phyloP scores from a whole-genome alignment of 169 alveolate species.

The Babesia bovis region DNA sequence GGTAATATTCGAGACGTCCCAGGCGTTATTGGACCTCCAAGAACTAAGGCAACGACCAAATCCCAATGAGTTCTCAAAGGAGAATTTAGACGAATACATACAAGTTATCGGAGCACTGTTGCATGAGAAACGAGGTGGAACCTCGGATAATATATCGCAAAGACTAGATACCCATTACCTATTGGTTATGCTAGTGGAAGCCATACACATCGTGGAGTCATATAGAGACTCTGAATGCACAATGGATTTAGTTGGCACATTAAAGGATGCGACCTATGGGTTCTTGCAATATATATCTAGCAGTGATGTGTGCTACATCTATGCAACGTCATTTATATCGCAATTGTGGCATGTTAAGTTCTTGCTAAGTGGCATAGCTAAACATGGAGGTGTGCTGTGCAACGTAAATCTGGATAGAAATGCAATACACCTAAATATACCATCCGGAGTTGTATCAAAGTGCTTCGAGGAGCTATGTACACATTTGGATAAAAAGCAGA shows the following conservation, averaged over 20 bases:
- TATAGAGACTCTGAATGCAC: no score
- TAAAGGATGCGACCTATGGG: conserved; percentile 6
- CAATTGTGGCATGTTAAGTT: conserved; percentile 21
- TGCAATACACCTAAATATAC: background rate
- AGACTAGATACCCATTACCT: conserved; percentile 27
- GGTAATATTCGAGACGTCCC: background rate
- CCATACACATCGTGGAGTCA: conserved; percentile 4
- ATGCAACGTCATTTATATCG: background rate
- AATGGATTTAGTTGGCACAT: no score
- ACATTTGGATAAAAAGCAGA: no score
- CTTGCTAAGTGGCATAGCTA: conserved; percentile 9
- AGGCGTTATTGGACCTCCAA: background rate
- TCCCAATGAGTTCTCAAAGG: background rate
- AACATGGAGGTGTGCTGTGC: conserved; percentile 32
- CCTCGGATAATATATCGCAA: conserved; percentile 4
- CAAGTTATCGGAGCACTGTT: conserved; percentile 24
- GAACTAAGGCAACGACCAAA: background rate
- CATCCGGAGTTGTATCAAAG: background rate
- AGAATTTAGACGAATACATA: conserved; percentile 3
- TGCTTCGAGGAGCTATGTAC: background rate
- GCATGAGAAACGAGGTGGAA: background rate
- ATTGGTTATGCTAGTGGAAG: conserved; percentile 1
- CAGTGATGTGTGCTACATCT: background rate
- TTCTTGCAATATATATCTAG: background rate
- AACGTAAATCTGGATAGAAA: conserved; percentile 6